Evolutionary conservation across 345 rosid species (phyloP), one percentile per base, ranked within the genome.

Genomic region (Populus pruinosa): DNA sequence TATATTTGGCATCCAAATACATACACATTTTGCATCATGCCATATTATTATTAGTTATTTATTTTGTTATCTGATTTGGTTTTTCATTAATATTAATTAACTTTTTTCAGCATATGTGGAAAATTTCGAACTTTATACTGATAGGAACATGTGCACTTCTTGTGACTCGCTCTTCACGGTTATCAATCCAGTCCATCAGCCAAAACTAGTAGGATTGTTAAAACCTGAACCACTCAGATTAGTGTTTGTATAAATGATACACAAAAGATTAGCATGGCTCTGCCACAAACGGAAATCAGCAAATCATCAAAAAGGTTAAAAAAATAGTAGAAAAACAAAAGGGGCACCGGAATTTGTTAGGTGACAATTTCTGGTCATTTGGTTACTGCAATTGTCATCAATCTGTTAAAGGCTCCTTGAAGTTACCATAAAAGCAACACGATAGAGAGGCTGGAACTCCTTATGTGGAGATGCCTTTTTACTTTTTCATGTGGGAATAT

Each of bases 401-500:
- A 25, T 14, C 23, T 8, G 18, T 33, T 36, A 27, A 21, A 39
- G 70, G 27, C 29, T 13, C 36, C 2, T 62, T n/a, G 70, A 65
- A 36, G 5, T 43, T 73, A 27, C 65, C 36, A 20, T 3, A 63
- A 64, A 38, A 16, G 67, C 38, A 69, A 62, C 27, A n/a, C 43
- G 38, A 71, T 59, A 14, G 59, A 66, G 69, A 62, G 44, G 31
- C 49, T 49, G 50, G 33, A 50, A 47, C 17, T 50, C 5, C 69
- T 69, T 3, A 16, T 11, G 16, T 27, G 35, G 4, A 63, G 33
- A 72, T 71, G 25, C 70, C 41, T 65, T 53, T 67, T 12, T 25
- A 5, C 67, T 44, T 76, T 78, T 56, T 62, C 78, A 44, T 41
- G 25, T 36, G 77, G 78, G 77, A 75, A 80, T 78, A 68, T 47